A percentile compares a stretch with the other conserved stretches of the same genome.
Conservation (phyloP, 2,329 filamentous ascomycete species). For the Byssothecium circinans region DNA sequence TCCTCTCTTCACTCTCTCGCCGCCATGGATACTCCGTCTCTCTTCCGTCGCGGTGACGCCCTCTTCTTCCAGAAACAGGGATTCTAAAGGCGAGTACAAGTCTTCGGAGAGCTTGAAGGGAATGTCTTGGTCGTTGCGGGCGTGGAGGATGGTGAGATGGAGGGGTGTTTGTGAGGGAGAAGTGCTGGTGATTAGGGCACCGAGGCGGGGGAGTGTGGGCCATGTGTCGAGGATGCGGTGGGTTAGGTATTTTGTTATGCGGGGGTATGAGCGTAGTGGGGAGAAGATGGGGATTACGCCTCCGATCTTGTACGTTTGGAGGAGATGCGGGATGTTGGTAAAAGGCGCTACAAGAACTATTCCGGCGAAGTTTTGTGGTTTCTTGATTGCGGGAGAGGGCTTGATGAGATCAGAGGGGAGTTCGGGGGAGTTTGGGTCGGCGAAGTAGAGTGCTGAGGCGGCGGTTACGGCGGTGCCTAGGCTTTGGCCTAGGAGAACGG, state of each 20-base stretch:
- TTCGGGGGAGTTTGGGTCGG: slow-evolving; percentile 35
- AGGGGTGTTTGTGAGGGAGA: slow-evolving; percentile 40
- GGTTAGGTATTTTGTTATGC: slow-evolving; percentile 63
- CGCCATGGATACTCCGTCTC: slow-evolving; percentile 34
- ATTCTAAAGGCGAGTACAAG: slow-evolving; percentile 29
- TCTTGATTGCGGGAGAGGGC: slow-evolving; percentile 1
- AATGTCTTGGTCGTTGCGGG: slow-evolving; percentile 80
- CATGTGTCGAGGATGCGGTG: slow-evolving; percentile 76
- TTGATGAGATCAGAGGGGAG: slow-evolving; percentile 21
- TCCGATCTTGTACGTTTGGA: slow-evolving; percentile 76
- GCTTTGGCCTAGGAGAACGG: slow-evolving; percentile 83
- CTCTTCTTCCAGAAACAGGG: slow-evolving; percentile 32
- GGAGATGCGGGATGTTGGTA: slow-evolving; percentile 69
- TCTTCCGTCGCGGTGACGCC: slow-evolving; percentile 27
- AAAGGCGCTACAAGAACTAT: slow-evolving; percentile 81
- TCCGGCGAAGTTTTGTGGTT: slow-evolving; percentile 69
- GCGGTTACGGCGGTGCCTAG: slow-evolving; percentile 83
- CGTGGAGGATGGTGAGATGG: slow-evolving; percentile 74
- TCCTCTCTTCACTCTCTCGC: slow-evolving; percentile 35
- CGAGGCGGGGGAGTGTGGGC: slow-evolving; percentile 70
- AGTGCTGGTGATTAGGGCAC: slow-evolving; percentile 54
- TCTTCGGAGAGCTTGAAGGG: slow-evolving; percentile 65
- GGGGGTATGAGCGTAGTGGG: slow-evolving; percentile 69
- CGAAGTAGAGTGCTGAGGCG: slow-evolving; percentile 72
- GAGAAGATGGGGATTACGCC: slow-evolving; percentile 78